Conservation (phyloP, 192 early-diverging fungal species). For the Backusella morwellensis region DNA sequence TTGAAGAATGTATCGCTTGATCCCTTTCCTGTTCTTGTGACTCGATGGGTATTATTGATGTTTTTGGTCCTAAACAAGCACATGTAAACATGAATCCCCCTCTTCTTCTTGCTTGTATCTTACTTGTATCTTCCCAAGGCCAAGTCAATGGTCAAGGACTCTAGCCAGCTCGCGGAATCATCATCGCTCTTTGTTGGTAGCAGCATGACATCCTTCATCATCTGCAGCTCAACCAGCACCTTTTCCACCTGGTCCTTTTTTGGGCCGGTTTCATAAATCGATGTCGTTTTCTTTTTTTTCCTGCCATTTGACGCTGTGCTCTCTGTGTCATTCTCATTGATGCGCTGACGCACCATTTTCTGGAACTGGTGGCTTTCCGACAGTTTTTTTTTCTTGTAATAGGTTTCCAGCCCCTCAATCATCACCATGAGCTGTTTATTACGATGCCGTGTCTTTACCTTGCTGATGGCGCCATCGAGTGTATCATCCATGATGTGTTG, state of each 20-base stretch:
- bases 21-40: conserved; percentile 29
- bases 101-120: neutral
- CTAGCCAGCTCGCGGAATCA: conserved; percentile 33
- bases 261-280: neutral
- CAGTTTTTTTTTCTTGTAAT: conserved; percentile 27
- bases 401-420: conserved; percentile 38
- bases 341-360: conserved; percentile 21
- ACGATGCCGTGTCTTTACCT: conserved; percentile 10
- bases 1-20: conserved; percentile 36
- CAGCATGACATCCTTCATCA: conserved; percentile 36
- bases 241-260: conserved; percentile 28
- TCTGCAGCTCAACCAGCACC: conserved; percentile 31
- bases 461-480: conserved; percentile 17
- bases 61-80: conserved; percentile 14
- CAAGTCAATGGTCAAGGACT: conserved; percentile 39
- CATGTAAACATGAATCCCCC: too few relatives aligned
- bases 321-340: neutral
- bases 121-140: conserved; percentile 40
- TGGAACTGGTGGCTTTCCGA: conserved; percentile 20
- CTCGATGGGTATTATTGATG: conserved; percentile 22
- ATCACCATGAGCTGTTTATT: conserved; percentile 37
- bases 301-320: neutral
- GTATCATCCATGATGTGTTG: conserved; percentile 9
- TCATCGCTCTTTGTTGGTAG: conserved; percentile 31
- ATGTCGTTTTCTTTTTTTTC: neutral